A percentile compares a stretch with the other conserved stretches of the same genome.
Evolutionary conservation across 139 green algal genomes (phyloP).

Genomic region (Coccomyxa sp.): DNA sequence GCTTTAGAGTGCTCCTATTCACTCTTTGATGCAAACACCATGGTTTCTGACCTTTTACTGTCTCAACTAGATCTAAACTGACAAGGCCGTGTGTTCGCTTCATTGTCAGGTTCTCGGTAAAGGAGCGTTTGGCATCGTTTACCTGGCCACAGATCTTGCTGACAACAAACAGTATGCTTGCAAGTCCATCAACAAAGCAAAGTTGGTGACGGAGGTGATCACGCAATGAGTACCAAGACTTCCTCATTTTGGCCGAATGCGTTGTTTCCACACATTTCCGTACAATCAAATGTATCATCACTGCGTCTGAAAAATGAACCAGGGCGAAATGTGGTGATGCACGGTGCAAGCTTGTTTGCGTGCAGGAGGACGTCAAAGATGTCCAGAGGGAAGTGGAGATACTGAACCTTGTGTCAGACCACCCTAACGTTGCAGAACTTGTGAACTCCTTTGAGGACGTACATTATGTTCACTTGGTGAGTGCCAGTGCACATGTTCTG

Average conservation of each 20-base stretch:
- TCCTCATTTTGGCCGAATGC: not conserved
- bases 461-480: constrained; percentile 31
- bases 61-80: not conserved
- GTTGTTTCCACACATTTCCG: not conserved
- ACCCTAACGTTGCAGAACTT: constrained; percentile 47
- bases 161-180: constrained; percentile 51
- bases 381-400: constrained; percentile 50
- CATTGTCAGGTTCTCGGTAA: constrained; percentile 12
- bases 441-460: constrained; percentile 43
- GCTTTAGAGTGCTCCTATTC: not conserved
- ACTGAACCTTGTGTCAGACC: constrained; percentile 27
- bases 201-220: constrained; percentile 57
- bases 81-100: not conserved
- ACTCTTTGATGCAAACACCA: not conserved
- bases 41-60: not conserved
- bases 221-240: not conserved
- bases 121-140: constrained; percentile 57
- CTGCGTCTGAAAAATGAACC: not conserved
- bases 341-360: not conserved
- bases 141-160: constrained; percentile 30
- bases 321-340: not conserved
- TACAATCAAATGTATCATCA: not conserved
- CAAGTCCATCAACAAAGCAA: constrained; percentile 85
- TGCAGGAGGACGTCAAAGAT: constrained; percentile 77
- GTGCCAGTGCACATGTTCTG: not conserved